Evolutionary conservation across 1,284 basidiomycete species (phyloP).

Genomic region (Tylopilus sp.): DNA sequence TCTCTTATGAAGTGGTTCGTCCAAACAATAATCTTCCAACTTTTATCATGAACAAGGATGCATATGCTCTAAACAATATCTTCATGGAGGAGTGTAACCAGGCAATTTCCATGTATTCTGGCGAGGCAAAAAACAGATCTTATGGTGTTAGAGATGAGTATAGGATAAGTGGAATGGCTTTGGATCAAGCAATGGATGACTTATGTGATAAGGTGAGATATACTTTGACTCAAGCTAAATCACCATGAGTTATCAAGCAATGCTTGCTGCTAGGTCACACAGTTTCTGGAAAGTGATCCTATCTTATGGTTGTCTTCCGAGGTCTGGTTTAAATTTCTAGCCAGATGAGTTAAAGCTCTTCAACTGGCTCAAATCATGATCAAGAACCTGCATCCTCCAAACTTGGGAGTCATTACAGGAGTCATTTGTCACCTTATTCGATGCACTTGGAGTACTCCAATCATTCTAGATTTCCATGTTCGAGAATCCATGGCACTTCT

Average conservation of each 20-base stretch:
- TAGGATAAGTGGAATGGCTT: background rate
- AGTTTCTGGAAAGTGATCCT: background rate
- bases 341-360: background rate
- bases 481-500: background rate
- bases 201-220: background rate
- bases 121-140: background rate
- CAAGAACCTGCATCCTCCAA: background rate
- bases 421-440: background rate
- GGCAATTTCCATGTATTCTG: background rate
- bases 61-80: background rate
- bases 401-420: background rate
- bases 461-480: background rate
- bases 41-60: slow-evolving; percentile 6
- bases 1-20: slow-evolving; percentile 10
- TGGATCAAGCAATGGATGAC: background rate
- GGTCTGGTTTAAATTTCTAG: background rate
- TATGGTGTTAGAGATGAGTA: slow-evolving; percentile 1
- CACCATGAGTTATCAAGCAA: background rate
- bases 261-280: background rate
- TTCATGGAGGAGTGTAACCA: background rate
- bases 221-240: background rate
- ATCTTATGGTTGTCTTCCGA: background rate
- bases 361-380: background rate
- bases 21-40: slow-evolving; percentile 3
- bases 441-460: background rate